A percentile compares a stretch with the other conserved stretches of the same genome.
These are phyloP conservation scores for Backusella tuberculispora DNA, from an alignment of 192 early-diverging fungal species.

Conservation along the genomic window DNA sequence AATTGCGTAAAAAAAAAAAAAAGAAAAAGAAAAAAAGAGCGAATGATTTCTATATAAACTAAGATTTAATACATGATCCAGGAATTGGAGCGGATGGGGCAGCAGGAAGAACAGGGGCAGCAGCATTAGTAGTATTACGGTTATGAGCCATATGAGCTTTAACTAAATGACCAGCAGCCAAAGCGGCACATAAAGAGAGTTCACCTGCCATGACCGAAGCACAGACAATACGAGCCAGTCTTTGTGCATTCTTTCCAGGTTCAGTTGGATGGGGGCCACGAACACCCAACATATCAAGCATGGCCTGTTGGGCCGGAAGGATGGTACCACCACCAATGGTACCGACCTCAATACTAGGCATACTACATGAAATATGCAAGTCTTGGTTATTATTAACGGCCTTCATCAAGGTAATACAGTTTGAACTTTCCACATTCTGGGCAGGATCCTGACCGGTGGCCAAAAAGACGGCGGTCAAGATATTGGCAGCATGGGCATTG, in stretches of 20 bases:
- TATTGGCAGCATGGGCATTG: constrained; percentile 95
- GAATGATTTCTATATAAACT: constrained; percentile 12
- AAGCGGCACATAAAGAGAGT: constrained; percentile 79
- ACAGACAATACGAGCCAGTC: constrained; percentile 83
- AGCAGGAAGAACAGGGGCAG: constrained; percentile 20
- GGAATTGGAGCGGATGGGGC: constrained; percentile 9
- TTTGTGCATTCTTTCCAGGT: constrained; percentile 87
- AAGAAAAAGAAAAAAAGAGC: neutral
- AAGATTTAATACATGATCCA: constrained; percentile 54
- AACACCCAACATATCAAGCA: constrained; percentile 88
- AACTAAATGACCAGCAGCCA: constrained; percentile 92
- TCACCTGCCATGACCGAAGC: constrained; percentile 95
- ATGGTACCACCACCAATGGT: constrained; percentile 92
- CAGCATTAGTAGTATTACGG: constrained; percentile 50
- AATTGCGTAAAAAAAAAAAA: neutral
- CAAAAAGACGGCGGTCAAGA: constrained; percentile 87
- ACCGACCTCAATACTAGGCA: constrained; percentile 96
- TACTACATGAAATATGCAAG: constrained; percentile 86
- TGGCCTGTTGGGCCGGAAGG: constrained; percentile 81
- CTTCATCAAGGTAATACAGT: constrained; percentile 95
- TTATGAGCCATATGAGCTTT: constrained; percentile 89
- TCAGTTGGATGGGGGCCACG: constrained; percentile 74
- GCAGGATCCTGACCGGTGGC: constrained; percentile 96
- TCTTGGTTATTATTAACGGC: constrained; percentile 76
- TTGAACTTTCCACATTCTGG: constrained; percentile 92